phyloP scores from a whole-genome alignment of 441 rosid species.

The Isatis lusitanica region DNA sequence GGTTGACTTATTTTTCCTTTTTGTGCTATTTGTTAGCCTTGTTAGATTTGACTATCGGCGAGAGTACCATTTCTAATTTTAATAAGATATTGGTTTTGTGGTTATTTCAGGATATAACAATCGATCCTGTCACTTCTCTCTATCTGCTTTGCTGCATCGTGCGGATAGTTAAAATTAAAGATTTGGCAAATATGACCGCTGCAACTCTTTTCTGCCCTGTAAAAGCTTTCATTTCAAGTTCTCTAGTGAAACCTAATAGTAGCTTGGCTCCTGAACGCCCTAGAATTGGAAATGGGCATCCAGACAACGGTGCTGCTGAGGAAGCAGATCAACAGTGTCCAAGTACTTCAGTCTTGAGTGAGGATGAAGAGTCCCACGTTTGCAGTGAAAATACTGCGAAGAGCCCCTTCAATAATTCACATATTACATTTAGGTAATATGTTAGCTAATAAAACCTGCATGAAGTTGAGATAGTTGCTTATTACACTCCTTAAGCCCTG shows the following conservation, averaged over 20 bases:
- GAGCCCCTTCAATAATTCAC: slow-evolving; percentile 40
- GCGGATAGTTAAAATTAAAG: slow-evolving; percentile 93
- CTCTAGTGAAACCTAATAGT: slow-evolving; percentile 66
- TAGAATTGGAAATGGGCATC: slow-evolving; percentile 43
- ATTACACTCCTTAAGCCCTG: background rate
- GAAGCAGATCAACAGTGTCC: slow-evolving; percentile 43
- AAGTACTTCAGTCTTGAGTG: slow-evolving; percentile 39
- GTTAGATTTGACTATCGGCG: background rate
- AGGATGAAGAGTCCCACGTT: slow-evolving; percentile 44
- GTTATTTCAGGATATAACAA: slow-evolving; percentile 58
- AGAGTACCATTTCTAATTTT: slow-evolving; percentile 10
- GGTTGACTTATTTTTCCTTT: slow-evolving; percentile 2
- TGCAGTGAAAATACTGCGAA: slow-evolving; percentile 42
- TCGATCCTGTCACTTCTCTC: slow-evolving; percentile 79
- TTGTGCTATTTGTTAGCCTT: slow-evolving; percentile 11
- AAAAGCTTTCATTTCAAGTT: slow-evolving; percentile 53
- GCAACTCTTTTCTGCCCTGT: slow-evolving; percentile 81
- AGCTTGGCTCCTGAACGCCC: slow-evolving; percentile 41
- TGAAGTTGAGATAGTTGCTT: slow-evolving; percentile 6
- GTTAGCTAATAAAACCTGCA: slow-evolving; percentile 5
- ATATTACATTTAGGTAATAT: slow-evolving; percentile 63
- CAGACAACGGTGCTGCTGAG: slow-evolving; percentile 36
- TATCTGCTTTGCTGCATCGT: slow-evolving; percentile 95
- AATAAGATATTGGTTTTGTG: slow-evolving; percentile 34
- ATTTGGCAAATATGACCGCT: slow-evolving; percentile 89